Conservation (phyloP, 495 filamentous ascomycete genomes). For the Podospora bellae-mahoneyi region DNA sequence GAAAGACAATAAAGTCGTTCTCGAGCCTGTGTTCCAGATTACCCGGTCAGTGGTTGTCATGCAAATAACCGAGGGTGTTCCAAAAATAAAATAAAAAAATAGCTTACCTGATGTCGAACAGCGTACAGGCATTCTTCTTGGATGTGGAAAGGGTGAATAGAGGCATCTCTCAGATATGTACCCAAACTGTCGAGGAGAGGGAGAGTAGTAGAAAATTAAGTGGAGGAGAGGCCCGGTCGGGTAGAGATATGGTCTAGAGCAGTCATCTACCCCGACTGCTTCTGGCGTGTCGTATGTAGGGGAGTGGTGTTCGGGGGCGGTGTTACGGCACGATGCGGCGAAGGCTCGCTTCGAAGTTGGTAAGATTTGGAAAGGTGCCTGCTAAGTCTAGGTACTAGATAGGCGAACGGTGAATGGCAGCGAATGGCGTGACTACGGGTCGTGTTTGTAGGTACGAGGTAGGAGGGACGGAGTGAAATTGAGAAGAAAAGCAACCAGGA, state of each 20-base stretch:
- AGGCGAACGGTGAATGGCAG: not conserved
- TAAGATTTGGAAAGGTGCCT: constrained; percentile 3
- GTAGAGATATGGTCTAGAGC: constrained; percentile 15
- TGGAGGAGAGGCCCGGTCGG: constrained; percentile 4
- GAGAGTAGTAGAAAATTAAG: constrained; percentile 3
- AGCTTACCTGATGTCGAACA: constrained; percentile 56
- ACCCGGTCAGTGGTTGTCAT: not conserved
- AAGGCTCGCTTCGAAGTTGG: not conserved
- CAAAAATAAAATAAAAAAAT: constrained; percentile 3
- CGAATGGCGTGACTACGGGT: not conserved
- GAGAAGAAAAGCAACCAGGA: not conserved
- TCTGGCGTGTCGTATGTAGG: constrained; percentile 13
- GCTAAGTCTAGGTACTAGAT: not conserved
- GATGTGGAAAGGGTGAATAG: constrained; percentile 50
- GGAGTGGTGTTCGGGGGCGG: constrained; percentile 14
- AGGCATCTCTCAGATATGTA: constrained; percentile 37
- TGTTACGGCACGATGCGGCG: constrained; percentile 11
- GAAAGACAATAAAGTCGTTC: constrained; percentile 73
- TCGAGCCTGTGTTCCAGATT: constrained; percentile 56
- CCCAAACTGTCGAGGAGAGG: not conserved
- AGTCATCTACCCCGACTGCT: constrained; percentile 9
- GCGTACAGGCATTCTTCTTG: constrained; percentile 39
- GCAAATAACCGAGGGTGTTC: constrained; percentile 60
- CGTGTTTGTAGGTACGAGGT: not conserved
- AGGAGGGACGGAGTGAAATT: not conserved